Evolutionary conservation across 2,329 filamentous ascomycete species (phyloP).

Genomic region (Coniella vitis): DNA sequence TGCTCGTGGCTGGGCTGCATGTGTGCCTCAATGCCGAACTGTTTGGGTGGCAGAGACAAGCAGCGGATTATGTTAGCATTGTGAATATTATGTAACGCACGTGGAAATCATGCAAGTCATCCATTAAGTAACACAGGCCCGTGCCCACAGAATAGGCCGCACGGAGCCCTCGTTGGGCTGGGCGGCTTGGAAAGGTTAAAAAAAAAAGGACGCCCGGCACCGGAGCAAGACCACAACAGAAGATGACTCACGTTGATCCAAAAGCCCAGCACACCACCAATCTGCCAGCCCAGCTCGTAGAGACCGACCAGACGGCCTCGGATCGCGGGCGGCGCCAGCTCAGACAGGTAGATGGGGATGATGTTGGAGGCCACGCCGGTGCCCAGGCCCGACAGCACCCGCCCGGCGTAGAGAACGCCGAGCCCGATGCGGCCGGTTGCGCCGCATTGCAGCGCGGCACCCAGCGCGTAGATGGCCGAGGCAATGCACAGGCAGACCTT

Average conservation of each 20-base stretch:
- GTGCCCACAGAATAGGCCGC: not conserved
- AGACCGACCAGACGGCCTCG: conserved; percentile 11
- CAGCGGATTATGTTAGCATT: conserved; percentile 18
- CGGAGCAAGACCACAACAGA: too few relatives aligned
- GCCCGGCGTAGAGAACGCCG: conserved; percentile 5
- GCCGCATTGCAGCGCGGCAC: conserved; percentile 9
- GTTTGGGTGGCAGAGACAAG: too few relatives aligned
- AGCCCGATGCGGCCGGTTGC: conserved; percentile 1
- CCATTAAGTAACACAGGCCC: too few relatives aligned
- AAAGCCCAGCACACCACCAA: conserved; percentile 45
- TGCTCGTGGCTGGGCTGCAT: conserved; percentile 21
- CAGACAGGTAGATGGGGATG: conserved; percentile 10
- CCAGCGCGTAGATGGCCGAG: conserved; percentile 8
- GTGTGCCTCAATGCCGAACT: conserved; percentile 19
- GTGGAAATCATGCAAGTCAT: too few relatives aligned
- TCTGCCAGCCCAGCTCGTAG: conserved; percentile 18
- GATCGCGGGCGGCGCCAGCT: conserved; percentile 11
- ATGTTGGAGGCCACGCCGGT: conserved; percentile 5
- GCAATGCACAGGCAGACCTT: conserved; percentile 20
- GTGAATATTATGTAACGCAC: too few relatives aligned
- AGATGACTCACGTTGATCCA: conserved; percentile 37
- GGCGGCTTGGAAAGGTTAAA: not conserved
- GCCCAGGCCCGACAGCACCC: conserved; percentile 8
- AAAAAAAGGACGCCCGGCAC: conserved; percentile 23
- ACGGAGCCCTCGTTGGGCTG: not conserved